Conservation (phyloP, 1,284 basidiomycete genomes). For the Cryptococcus floricola region DNA sequence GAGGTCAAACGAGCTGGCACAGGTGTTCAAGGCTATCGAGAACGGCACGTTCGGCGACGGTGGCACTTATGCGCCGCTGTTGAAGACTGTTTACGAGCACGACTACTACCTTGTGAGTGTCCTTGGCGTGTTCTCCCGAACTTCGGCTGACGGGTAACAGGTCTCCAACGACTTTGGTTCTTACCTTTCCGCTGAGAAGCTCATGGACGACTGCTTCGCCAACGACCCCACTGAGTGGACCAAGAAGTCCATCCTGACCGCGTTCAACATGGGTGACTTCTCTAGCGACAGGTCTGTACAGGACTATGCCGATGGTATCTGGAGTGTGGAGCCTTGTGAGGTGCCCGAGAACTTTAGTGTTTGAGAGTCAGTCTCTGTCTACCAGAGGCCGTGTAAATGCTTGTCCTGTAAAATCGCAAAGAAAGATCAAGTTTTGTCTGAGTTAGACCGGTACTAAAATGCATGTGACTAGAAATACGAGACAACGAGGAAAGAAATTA, state of each 20-base stretch:
- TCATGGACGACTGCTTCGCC: constrained; percentile 81
- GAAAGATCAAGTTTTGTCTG: too few relatives aligned
- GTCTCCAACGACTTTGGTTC: constrained; percentile 87
- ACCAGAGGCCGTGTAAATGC: too few relatives aligned
- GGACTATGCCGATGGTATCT: constrained; percentile 65
- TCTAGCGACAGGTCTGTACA: constrained; percentile 85
- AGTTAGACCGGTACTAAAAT: too few relatives aligned
- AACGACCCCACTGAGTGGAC: constrained; percentile 74
- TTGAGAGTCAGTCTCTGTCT: too few relatives aligned
- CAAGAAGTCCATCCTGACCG: constrained; percentile 81
- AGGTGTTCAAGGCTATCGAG: constrained; percentile 63
- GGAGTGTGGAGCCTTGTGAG: constrained; percentile 41
- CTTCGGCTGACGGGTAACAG: constrained; percentile 33
- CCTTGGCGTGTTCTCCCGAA: neutral
- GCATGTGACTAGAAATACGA: too few relatives aligned
- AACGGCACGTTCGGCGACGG: constrained; percentile 72
- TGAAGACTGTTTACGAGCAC: constrained; percentile 51
- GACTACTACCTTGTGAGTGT: constrained; percentile 56
- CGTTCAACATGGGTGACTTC: constrained; percentile 87
- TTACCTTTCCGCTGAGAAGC: constrained; percentile 71
- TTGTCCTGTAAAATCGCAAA: too few relatives aligned
- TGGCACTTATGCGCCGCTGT: constrained; percentile 67
- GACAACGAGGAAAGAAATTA: too few relatives aligned
- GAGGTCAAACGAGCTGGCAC: constrained; percentile 71
- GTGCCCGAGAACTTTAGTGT: constrained; percentile 21